These are phyloP conservation scores for Quercus variabilis DNA, from an alignment of 306 rosid genomes.

Conservation along the genomic window DNA sequence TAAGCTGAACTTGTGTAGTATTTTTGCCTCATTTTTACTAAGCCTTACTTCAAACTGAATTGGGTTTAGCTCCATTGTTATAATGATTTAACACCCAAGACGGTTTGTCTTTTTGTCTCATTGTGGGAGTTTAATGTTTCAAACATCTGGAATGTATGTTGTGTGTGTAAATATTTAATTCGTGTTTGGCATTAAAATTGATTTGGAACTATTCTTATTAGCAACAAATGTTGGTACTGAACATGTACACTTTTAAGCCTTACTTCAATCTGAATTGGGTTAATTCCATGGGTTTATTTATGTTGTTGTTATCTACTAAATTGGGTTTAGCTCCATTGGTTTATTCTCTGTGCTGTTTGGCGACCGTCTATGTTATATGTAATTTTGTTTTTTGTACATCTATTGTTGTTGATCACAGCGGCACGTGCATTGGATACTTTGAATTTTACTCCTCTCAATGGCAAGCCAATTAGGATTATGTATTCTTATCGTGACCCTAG, in stretches of 20 bases:
- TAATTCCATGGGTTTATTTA: no score
- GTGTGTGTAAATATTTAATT: no score
- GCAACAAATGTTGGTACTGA: no score
- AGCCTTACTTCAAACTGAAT: no score
- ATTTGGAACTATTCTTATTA: not conserved
- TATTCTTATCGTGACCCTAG: slow-evolving; percentile 74
- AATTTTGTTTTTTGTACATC: not conserved
- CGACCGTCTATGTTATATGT: not conserved
- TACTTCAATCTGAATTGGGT: not conserved
- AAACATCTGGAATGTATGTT: no score
- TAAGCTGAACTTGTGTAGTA: no score
- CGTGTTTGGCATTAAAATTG: not conserved
- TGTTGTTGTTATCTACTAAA: not conserved
- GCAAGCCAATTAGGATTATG: slow-evolving; percentile 53
- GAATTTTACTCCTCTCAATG: slow-evolving; percentile 67
- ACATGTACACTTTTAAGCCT: no score
- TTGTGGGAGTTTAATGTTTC: no score
- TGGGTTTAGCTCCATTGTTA: no score
- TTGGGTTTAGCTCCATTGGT: not conserved
- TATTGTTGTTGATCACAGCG: slow-evolving; percentile 8
- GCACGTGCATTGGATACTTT: slow-evolving; percentile 39
- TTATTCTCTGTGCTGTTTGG: not conserved
- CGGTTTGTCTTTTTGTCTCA: no score
- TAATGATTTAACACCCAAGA: no score
- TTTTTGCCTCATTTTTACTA: no score